A percentile compares a stretch with the other conserved stretches of the same genome.
Evolutionary conservation across 192 early-diverging fungal genomes (phyloP).

Genomic region (Gorgonomyces haynaldii): DNA sequence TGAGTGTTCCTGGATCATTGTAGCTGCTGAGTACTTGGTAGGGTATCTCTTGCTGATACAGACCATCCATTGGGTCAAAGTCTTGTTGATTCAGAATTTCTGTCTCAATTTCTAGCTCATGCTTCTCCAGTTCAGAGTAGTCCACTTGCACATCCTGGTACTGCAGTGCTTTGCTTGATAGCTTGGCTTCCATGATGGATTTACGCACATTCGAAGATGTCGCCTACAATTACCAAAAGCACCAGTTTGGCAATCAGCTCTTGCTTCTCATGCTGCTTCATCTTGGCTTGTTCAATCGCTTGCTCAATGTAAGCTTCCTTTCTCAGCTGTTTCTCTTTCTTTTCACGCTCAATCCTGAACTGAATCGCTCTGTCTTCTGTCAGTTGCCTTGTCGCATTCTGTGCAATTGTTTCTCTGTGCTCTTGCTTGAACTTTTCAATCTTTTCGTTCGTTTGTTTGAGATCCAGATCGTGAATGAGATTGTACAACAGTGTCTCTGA

Average conservation of each 20-base stretch:
- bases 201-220: slow-evolving; percentile 36
- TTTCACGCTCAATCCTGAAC: slow-evolving; percentile 23
- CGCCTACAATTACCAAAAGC: slow-evolving; percentile 15
- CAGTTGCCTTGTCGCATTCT: slow-evolving; percentile 50
- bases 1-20: not conserved
- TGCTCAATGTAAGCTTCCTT: slow-evolving; percentile 62
- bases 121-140: slow-evolving; percentile 8
- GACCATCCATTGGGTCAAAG: slow-evolving; percentile 6
- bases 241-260: slow-evolving; percentile 67
- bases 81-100: slow-evolving; percentile 26
- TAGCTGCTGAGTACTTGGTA: not conserved
- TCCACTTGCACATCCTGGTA: slow-evolving; percentile 21
- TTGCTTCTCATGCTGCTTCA: slow-evolving; percentile 52
- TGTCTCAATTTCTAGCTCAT: slow-evolving; percentile 16
- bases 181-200: slow-evolving; percentile 27
- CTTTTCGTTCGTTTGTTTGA: slow-evolving; percentile 61
- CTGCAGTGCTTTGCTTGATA: slow-evolving; percentile 19
- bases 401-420: slow-evolving; percentile 66
- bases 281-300: slow-evolving; percentile 57
- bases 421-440: slow-evolving; percentile 68
- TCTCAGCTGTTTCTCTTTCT: slow-evolving; percentile 40
- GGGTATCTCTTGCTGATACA: not conserved
- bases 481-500: slow-evolving; percentile 80
- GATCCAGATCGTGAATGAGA: slow-evolving; percentile 75
- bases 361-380: slow-evolving; percentile 29